Base-by-base conservation (phyloP, 2,329 filamentous ascomycete genomes). In the Chaetomiaceae sp. region DNA sequence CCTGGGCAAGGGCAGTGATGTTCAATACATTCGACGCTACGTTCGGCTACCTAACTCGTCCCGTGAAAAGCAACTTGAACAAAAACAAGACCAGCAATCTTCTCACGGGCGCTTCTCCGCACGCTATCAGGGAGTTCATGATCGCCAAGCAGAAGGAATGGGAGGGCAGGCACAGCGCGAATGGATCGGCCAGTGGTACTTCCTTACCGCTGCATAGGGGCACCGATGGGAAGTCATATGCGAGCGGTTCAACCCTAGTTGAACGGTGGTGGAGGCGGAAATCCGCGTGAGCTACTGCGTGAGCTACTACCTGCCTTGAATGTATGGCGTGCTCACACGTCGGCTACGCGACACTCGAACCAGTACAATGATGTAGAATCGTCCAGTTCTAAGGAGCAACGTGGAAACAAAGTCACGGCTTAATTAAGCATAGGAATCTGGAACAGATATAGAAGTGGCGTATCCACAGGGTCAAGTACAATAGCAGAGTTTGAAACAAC, bases 71-170 rank as follows among this genome's bases (percentile, higher is more conserved):
- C n/a, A n/a, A n/a, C n/a, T n/a, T n/a, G 9, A 51, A 40, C 10
- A 32, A 21, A 1, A n/a, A 13, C 5, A 41, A 36, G 21, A 29
- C 27, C 3, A 45, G 41, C 20, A 47, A 59, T 9, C 50, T 61
- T 18, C 40, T 36, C 7, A 42, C 47, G n/a, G n/a, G n/a, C 14
- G 57, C 59, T 11, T 58, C 59, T 10, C 53, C 59, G 9, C 51
- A 49, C 1, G 53, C 59, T 2, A 38, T 61, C 14, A 44, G 56
- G 16, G 53, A 61, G 30, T 61, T 61, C 23, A 61, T 61, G 59
- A 50, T 61, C 13, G 49, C 54, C 6, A 61, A 60, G 48, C 57
- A 55, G 32, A 56, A 54, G 37, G 59, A 61, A 18, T 58, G 58
- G 50, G 57, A 59, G 23, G 33, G 29, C 9, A 49, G 29, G 5